These are phyloP conservation scores for Xerophyta viscosa DNA, from an alignment of 106 monocot genomes.

Conservation along the genomic window DNA sequence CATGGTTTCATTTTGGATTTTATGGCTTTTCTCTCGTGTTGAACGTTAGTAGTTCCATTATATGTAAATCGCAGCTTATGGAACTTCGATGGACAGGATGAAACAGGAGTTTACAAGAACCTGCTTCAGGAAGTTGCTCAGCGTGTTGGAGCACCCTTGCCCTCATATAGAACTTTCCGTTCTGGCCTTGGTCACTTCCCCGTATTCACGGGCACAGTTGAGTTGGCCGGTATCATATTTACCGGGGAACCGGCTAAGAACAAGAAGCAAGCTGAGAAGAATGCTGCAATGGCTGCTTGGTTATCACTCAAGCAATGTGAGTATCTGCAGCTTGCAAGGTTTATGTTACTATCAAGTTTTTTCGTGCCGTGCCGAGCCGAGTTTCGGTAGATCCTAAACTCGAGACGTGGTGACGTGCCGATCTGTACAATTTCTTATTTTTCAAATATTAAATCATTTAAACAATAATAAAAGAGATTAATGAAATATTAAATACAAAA, in stretches of 20 bases:
- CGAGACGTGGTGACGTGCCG: too few relatives aligned
- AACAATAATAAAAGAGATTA: too few relatives aligned
- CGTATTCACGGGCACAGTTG: conserved; percentile 84
- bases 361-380: too few relatives aligned
- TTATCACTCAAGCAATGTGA: conserved; percentile 80
- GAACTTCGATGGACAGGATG: conserved; percentile 11
- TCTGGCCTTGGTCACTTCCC: conserved; percentile 78
- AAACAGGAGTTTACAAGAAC: conserved; percentile 81
- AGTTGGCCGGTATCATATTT: conserved; percentile 77
- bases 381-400: too few relatives aligned
- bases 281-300: conserved; percentile 93
- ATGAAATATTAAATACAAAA: too few relatives aligned
- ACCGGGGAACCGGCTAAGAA: conserved; percentile 90
- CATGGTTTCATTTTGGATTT: too few relatives aligned
- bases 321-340: conserved; percentile 8
- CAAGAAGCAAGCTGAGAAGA: conserved; percentile 98
- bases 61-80: too few relatives aligned
- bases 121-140: conserved; percentile 89
- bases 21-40: too few relatives aligned
- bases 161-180: conserved; percentile 68
- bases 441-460: too few relatives aligned
- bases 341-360: too few relatives aligned
- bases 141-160: conserved; percentile 78
- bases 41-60: too few relatives aligned
- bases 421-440: too few relatives aligned